Evolutionary conservation across 2,329 filamentous ascomycete species (phyloP).

Genomic region (Clarireedia monteithiana): DNA sequence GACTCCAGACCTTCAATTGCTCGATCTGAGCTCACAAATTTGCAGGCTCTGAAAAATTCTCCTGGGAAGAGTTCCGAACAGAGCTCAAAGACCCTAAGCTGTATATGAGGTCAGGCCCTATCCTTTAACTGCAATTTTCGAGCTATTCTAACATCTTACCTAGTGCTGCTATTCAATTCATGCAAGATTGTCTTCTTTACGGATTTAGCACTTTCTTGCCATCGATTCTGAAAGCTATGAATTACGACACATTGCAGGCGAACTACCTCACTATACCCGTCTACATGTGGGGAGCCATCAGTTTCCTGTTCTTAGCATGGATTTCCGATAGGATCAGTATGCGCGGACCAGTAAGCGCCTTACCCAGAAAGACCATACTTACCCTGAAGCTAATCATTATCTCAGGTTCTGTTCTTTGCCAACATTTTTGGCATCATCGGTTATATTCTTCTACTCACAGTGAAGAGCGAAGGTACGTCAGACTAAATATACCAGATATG

Average conservation of each 20-base stretch:
- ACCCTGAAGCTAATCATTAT: neutral
- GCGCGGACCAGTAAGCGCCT: slow-evolving; percentile 12
- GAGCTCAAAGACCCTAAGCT: slow-evolving; percentile 43
- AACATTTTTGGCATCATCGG: slow-evolving; percentile 40
- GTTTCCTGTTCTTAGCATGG: slow-evolving; percentile 38
- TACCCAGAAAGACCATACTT: no score
- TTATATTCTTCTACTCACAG: slow-evolving; percentile 40
- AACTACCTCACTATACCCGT: slow-evolving; percentile 50
- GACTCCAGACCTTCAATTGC: neutral
- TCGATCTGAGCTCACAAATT: neutral
- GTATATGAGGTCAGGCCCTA: slow-evolving; percentile 30
- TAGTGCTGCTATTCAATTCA: slow-evolving; percentile 28
- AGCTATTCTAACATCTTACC: neutral
- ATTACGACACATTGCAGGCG: slow-evolving; percentile 41
- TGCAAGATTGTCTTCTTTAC: slow-evolving; percentile 29
- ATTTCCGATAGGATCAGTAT: slow-evolving; percentile 35
- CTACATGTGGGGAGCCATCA: slow-evolving; percentile 41
- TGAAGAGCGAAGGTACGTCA: slow-evolving; percentile 34
- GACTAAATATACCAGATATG: neutral
- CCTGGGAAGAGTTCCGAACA: slow-evolving; percentile 41
- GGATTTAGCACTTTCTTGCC: slow-evolving; percentile 53
- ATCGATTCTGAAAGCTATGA: slow-evolving; percentile 44
- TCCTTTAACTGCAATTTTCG: neutral
- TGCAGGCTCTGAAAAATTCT: slow-evolving; percentile 37
- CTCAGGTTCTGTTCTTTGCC: slow-evolving; percentile 29